These are phyloP conservation scores for Phoenix roebelenii DNA, from an alignment of 176 grass and related monocot species.

Conservation along the genomic window DNA sequence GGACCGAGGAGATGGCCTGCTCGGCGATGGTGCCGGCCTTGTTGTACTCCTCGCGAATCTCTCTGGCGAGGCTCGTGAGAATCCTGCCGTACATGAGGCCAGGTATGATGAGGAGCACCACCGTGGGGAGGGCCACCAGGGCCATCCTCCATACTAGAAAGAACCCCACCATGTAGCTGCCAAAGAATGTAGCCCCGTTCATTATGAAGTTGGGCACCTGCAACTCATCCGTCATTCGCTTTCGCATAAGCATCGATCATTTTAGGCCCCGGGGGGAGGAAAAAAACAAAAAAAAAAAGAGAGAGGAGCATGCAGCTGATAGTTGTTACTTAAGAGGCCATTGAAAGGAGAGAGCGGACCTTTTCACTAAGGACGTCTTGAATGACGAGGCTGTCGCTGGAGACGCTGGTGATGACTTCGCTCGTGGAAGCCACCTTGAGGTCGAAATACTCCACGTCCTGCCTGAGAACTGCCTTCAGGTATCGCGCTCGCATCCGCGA, in stretches of 20 bases:
- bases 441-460: slow-evolving; percentile 98
- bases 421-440: slow-evolving; percentile 59
- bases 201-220: slow-evolving; percentile 90
- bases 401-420: slow-evolving; percentile 92
- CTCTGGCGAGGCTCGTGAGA: slow-evolving; percentile 62
- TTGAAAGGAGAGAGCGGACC: neutral
- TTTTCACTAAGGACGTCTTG: slow-evolving; percentile 92
- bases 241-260: neutral
- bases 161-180: slow-evolving; percentile 69
- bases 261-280: too few species aligned
- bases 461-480: slow-evolving; percentile 73
- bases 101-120: slow-evolving; percentile 72
- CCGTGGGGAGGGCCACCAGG: slow-evolving; percentile 59
- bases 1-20: slow-evolving; percentile 74
- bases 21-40: slow-evolving; percentile 60
- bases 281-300: too few species aligned
- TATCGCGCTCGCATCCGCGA: slow-evolving; percentile 81
- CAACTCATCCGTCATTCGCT: neutral
- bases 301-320: too few species aligned
- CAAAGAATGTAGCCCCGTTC: slow-evolving; percentile 59
- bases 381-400: slow-evolving; percentile 82
- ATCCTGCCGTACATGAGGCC: slow-evolving; percentile 77
- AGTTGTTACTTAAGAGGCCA: too few species aligned
- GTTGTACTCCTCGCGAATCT: slow-evolving; percentile 62
- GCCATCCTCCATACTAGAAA: slow-evolving; percentile 59